A percentile compares a stretch with the other conserved stretches of the same genome.
phyloP scores from a whole-genome alignment of 1,284 basidiomycete species.

The Amylostereum areolatum region DNA sequence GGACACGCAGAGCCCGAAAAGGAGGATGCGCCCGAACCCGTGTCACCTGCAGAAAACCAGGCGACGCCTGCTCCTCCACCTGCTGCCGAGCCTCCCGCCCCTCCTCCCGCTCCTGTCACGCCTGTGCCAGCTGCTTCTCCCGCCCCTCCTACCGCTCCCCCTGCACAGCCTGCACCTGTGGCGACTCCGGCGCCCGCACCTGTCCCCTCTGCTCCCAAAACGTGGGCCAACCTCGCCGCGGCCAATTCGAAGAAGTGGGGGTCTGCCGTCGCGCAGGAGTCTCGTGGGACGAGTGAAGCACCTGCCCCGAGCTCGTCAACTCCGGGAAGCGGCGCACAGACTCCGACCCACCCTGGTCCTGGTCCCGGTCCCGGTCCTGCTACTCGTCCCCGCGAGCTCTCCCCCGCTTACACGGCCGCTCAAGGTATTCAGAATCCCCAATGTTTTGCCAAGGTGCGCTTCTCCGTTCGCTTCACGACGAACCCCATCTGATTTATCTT shows the following conservation, averaged over 20 bases:
- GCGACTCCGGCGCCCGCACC: slow-evolving; percentile 33
- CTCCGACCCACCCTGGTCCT: slow-evolving; percentile 38
- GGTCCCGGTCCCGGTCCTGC: slow-evolving; percentile 21
- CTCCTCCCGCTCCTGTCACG: slow-evolving; percentile 24
- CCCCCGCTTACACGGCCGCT: slow-evolving; percentile 51
- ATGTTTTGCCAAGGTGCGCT: slow-evolving; percentile 83
- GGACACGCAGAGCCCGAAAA: slow-evolving; percentile 11
- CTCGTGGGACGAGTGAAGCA: slow-evolving; percentile 64
- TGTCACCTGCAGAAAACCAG: slow-evolving; percentile 25
- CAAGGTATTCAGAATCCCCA: slow-evolving; percentile 59
- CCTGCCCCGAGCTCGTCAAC: slow-evolving; percentile 36
- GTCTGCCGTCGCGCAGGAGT: slow-evolving; percentile 65
- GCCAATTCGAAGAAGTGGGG: slow-evolving; percentile 78
- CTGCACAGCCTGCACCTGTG: slow-evolving; percentile 21
- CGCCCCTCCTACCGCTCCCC: slow-evolving; percentile 19
- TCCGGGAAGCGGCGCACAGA: slow-evolving; percentile 43
- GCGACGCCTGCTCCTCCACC: slow-evolving; percentile 33
- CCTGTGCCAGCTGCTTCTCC: slow-evolving; percentile 28
- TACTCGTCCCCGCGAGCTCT: slow-evolving; percentile 23
- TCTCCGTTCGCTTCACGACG: slow-evolving; percentile 1
- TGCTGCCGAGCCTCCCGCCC: slow-evolving; percentile 19
- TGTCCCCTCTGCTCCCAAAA: slow-evolving; percentile 61
- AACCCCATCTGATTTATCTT: slow-evolving; percentile 1
- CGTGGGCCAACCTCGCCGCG: slow-evolving; percentile 90
- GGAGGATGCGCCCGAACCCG: slow-evolving; percentile 26